These are phyloP conservation scores for Beauveria brongniartii DNA, from an alignment of 2,329 filamentous ascomycete species.

Conservation along the genomic window DNA sequence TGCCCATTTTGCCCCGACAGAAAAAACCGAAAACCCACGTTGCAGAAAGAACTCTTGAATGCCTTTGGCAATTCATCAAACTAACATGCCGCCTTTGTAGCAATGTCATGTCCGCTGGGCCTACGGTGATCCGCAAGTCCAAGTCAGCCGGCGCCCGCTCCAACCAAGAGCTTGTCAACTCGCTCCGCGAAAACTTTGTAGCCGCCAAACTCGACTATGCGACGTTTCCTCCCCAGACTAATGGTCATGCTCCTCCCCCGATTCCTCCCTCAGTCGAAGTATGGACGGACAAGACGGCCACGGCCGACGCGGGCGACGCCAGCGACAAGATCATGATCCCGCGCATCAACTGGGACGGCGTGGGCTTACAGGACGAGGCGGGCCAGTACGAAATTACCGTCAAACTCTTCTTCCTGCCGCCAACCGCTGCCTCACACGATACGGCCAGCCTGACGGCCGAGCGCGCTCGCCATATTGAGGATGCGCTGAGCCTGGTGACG, in stretches of 20 bases:
- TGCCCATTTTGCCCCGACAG: not conserved
- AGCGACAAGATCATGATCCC: slow-evolving; percentile 64
- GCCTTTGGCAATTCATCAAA: not conserved
- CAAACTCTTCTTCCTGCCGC: slow-evolving; percentile 87
- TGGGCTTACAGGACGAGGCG: slow-evolving; percentile 74
- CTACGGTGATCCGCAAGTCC: slow-evolving; percentile 74
- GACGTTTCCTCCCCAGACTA: slow-evolving; percentile 21
- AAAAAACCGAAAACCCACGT: not conserved
- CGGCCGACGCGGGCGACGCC: slow-evolving; percentile 31
- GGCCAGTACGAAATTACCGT: slow-evolving; percentile 88
- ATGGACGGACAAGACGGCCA: slow-evolving; percentile 55
- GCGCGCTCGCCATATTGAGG: slow-evolving; percentile 62
- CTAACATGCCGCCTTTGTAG: slow-evolving; percentile 23
- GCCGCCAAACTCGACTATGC: slow-evolving; percentile 60
- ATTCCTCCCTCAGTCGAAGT: slow-evolving; percentile 29
- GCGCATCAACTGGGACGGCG: slow-evolving; percentile 61
- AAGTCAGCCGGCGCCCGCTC: slow-evolving; percentile 61
- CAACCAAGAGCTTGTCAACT: slow-evolving; percentile 86
- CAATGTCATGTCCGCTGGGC: slow-evolving; percentile 80
- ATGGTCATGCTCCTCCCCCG: slow-evolving; percentile 21
- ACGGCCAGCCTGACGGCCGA: slow-evolving; percentile 50
- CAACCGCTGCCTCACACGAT: slow-evolving; percentile 53
- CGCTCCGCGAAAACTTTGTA: slow-evolving; percentile 74
- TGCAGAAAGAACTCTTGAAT: not conserved
- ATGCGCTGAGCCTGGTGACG: slow-evolving; percentile 72